Conservation (phyloP, 768 basidiomycete genomes). For the Solioccasus polychromus region DNA sequence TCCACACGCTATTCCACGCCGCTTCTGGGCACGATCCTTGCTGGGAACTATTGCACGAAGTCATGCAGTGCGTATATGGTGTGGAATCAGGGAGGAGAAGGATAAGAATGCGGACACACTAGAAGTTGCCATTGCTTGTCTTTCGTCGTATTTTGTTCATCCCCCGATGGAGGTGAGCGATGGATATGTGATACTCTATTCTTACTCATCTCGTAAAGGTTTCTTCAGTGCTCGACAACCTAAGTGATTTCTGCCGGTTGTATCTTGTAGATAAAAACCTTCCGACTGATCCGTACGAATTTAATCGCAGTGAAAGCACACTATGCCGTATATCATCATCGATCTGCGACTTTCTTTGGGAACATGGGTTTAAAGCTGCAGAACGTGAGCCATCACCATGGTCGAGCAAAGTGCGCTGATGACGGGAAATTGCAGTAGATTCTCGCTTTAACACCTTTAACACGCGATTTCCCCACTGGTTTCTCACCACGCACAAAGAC, state of each 20-base stretch:
- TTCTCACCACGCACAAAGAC: conserved; percentile 46
- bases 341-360: conserved; percentile 51
- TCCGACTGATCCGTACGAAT: conserved; percentile 27
- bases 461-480: conserved; percentile 59
- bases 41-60: conserved; percentile 42
- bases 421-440: conserved; percentile 24
- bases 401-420: not conserved
- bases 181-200: not conserved
- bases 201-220: conserved; percentile 33
- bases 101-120: conserved; percentile 27
- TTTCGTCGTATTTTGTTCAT: conserved; percentile 52
- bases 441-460: conserved; percentile 41
- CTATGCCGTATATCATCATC: conserved; percentile 33
- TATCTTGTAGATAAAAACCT: conserved; percentile 33
- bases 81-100: conserved; percentile 10
- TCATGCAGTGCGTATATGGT: conserved; percentile 42
- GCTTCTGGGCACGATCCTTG: conserved; percentile 51
- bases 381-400: conserved; percentile 33
- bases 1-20: conserved; percentile 38
- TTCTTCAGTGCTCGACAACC: conserved; percentile 34
- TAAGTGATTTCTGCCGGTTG: conserved; percentile 40
- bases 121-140: conserved; percentile 44
- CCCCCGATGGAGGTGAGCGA: conserved; percentile 41
- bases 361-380: conserved; percentile 45
- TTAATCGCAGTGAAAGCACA: conserved; percentile 32